Evolutionary conservation across 2,329 filamentous ascomycete genomes (phyloP).

Genomic region (Paramyrothecium sp.): DNA sequence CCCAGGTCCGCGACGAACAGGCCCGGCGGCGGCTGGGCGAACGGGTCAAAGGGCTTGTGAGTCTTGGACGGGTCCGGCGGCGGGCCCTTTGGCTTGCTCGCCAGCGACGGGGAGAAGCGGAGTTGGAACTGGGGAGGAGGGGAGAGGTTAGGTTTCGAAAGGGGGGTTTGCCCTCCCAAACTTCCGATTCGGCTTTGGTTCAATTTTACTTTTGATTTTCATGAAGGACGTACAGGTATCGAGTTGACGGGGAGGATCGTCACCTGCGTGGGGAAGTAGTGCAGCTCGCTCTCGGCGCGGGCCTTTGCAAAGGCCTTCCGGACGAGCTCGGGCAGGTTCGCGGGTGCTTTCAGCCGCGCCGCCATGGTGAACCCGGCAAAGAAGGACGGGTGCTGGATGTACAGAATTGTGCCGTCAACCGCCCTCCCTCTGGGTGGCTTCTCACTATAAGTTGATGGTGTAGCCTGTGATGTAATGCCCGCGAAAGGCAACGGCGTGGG

Average conservation of each 20-base stretch:
- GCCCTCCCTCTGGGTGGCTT: neutral
- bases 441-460: neutral
- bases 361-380: neutral
- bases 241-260: slow-evolving; percentile 42
- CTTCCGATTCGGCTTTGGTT: too few relatives aligned
- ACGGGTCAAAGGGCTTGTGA: slow-evolving; percentile 56
- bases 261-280: slow-evolving; percentile 55
- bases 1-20: slow-evolving; percentile 53
- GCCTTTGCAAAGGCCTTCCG: slow-evolving; percentile 48
- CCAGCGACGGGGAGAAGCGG: slow-evolving; percentile 67
- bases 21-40: slow-evolving; percentile 55
- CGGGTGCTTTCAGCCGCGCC: slow-evolving; percentile 37
- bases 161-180: too few relatives aligned
- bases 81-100: slow-evolving; percentile 60
- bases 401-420: neutral
- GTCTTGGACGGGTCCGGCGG: slow-evolving; percentile 27
- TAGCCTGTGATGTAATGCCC: neutral
- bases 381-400: neutral
- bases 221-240: slow-evolving; percentile 36
- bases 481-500: too few relatives aligned
- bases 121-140: slow-evolving; percentile 68
- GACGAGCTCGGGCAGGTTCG: slow-evolving; percentile 51
- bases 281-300: slow-evolving; percentile 44
- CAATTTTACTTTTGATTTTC: too few relatives aligned
- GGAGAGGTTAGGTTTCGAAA: too few relatives aligned